Conservation (phyloP, 2,329 filamentous ascomycete species). For the Aspergillus sp. region DNA sequence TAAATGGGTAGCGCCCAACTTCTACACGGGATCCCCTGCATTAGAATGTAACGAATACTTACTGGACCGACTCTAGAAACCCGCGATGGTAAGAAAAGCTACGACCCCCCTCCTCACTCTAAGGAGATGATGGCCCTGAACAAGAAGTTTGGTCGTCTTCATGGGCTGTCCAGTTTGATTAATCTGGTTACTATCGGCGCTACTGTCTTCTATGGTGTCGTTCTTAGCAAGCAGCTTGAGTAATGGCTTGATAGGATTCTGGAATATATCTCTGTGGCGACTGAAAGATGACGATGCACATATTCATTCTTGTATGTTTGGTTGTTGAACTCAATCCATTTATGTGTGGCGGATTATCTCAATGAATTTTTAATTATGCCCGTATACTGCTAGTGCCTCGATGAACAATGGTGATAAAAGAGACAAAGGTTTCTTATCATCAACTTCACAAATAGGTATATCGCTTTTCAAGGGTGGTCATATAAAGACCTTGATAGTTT, state of each 20-base stretch:
- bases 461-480: not conserved
- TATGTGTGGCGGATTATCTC: not conserved
- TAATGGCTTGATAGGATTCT: not conserved
- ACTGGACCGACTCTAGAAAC: constrained; percentile 57
- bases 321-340: not conserved
- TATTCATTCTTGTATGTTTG: not conserved
- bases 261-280: not conserved
- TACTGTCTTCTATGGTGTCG: constrained; percentile 74
- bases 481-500: not conserved
- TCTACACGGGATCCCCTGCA: not conserved
- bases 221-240: constrained; percentile 56
- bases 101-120: constrained; percentile 75
- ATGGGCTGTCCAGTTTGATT: constrained; percentile 76
- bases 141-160: constrained; percentile 73
- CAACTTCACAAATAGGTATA: not conserved
- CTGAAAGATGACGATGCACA: not conserved
- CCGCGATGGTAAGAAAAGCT: constrained; percentile 83
- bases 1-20: not conserved
- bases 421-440: not conserved
- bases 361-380: not conserved
- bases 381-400: not conserved
- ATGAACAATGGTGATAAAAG: not conserved
- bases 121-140: constrained; percentile 80
- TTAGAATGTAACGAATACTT: not conserved
- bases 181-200: constrained; percentile 72